Percentiles rank a stretch among this genome's conserved stretches.
Evolutionary conservation across 1,284 basidiomycete genomes (phyloP).

Genomic region (Cystobasidium sp.): DNA sequence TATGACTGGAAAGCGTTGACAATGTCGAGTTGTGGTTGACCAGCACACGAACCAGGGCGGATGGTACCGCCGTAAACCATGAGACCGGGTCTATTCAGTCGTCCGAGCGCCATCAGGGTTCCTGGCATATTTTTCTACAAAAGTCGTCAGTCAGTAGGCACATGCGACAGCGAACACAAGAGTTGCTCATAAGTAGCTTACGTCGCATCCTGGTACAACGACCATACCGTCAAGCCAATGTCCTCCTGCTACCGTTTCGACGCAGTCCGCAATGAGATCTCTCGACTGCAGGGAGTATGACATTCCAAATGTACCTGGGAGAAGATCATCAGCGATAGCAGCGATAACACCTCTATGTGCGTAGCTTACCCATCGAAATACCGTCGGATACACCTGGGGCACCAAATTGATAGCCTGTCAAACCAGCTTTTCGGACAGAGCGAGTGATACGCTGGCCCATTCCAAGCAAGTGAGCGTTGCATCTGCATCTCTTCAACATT

Average conservation of each 20-base stretch:
- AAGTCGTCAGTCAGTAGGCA: conserved; percentile 61
- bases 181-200: not conserved
- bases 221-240: conserved; percentile 99
- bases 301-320: conserved; percentile 61
- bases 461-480: conserved; percentile 87
- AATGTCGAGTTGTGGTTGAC: conserved; percentile 80
- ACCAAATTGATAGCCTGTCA: conserved; percentile 96
- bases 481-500: conserved; percentile 62
- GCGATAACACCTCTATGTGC: conserved; percentile 42
- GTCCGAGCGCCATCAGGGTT: conserved; percentile 83
- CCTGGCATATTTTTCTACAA: conserved; percentile 85
- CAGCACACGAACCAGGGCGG: conserved; percentile 82
- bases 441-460: conserved; percentile 84
- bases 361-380: conserved; percentile 89
- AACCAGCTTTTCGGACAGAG: conserved; percentile 71
- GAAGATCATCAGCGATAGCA: conserved; percentile 48
- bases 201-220: conserved; percentile 70
- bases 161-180: not conserved
- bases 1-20: conserved; percentile 95
- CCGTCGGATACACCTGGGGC: conserved; percentile 96
- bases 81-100: conserved; percentile 83
- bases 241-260: conserved; percentile 90
- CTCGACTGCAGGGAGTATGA: conserved; percentile 85
- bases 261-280: conserved; percentile 87
- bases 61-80: conserved; percentile 99